phyloP scores from a whole-genome alignment of 2,329 filamentous ascomycete genomes.

The Aspergillus amoenus region DNA sequence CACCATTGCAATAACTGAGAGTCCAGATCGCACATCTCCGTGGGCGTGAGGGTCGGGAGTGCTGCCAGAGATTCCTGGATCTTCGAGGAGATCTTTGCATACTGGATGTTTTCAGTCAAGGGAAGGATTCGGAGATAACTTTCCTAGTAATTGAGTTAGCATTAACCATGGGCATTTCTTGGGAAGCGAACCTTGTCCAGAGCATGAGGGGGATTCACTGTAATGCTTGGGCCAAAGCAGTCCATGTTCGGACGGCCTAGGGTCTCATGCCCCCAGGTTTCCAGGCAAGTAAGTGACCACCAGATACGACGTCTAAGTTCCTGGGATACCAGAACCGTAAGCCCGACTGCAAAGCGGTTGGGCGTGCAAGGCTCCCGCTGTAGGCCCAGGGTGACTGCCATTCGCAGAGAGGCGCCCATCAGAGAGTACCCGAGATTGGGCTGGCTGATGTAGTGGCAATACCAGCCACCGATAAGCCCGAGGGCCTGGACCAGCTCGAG shows the following conservation, averaged over 20 bases:
- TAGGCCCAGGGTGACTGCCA: constrained; percentile 69
- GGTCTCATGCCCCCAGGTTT: constrained; percentile 69
- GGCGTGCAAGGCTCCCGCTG: constrained; percentile 58
- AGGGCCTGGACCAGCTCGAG: constrained; percentile 70
- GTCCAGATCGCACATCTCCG: constrained; percentile 65
- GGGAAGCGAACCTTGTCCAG: constrained; percentile 13
- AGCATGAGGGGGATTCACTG: constrained; percentile 54
- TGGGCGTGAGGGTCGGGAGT: constrained; percentile 60
- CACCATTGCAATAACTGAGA: constrained; percentile 68
- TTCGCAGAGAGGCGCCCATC: constrained; percentile 67
- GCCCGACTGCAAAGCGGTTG: too few species aligned
- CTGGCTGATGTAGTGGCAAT: constrained; percentile 72
- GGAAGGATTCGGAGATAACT: constrained; percentile 47
- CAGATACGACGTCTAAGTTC: constrained; percentile 66
- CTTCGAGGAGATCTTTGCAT: constrained; percentile 72
- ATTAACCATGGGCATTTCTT: too few species aligned
- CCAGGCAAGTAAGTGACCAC: constrained; percentile 70
- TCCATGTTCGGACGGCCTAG: constrained; percentile 67
- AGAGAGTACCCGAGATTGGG: constrained; percentile 73
- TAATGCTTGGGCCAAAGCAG: constrained; percentile 64
- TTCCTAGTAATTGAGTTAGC: constrained; percentile 48
- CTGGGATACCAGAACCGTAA: constrained; percentile 23
- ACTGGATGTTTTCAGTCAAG: constrained; percentile 70
- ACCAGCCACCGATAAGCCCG: constrained; percentile 69
- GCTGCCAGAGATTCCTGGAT: constrained; percentile 72